Conservation (phyloP, 2,329 filamentous ascomycete genomes). For the Cercospora beticola region DNA sequence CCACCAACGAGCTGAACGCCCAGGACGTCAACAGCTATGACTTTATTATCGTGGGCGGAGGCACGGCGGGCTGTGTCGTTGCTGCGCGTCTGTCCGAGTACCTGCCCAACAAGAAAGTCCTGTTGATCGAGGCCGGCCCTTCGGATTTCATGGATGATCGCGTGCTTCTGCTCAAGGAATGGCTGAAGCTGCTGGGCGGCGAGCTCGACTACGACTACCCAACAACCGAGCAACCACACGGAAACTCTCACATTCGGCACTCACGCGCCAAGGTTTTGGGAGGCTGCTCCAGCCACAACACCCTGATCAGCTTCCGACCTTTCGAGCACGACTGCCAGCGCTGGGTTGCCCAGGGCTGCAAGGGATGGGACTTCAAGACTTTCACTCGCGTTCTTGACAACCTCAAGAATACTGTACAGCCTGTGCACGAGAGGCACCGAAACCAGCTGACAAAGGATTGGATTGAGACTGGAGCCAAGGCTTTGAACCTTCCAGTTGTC, state of each 20-base stretch:
- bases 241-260: constrained; percentile 89
- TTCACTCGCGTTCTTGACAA: constrained; percentile 81
- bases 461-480: constrained; percentile 75
- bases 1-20: constrained; percentile 65
- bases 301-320: constrained; percentile 86
- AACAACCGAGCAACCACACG: constrained; percentile 84
- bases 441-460: constrained; percentile 92
- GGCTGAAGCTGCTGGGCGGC: constrained; percentile 79
- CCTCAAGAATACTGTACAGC: constrained; percentile 85
- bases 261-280: constrained; percentile 89
- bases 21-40: constrained; percentile 69
- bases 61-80: constrained; percentile 82
- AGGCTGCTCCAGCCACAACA: constrained; percentile 92
- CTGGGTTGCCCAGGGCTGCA: constrained; percentile 79
- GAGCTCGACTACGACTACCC: constrained; percentile 90
- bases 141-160: constrained; percentile 87
- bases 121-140: constrained; percentile 84
- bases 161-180: constrained; percentile 82
- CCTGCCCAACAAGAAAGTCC: constrained; percentile 74
- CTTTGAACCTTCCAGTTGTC: constrained; percentile 77
- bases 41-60: constrained; percentile 82
- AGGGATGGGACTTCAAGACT: constrained; percentile 82
- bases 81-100: constrained; percentile 78
- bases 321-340: constrained; percentile 84
- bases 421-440: constrained; percentile 78